Evolutionary conservation across 306 rosid species (phyloP), one percentile per base, ranked within the genome.

Genomic region (Cercis canadensis): DNA sequence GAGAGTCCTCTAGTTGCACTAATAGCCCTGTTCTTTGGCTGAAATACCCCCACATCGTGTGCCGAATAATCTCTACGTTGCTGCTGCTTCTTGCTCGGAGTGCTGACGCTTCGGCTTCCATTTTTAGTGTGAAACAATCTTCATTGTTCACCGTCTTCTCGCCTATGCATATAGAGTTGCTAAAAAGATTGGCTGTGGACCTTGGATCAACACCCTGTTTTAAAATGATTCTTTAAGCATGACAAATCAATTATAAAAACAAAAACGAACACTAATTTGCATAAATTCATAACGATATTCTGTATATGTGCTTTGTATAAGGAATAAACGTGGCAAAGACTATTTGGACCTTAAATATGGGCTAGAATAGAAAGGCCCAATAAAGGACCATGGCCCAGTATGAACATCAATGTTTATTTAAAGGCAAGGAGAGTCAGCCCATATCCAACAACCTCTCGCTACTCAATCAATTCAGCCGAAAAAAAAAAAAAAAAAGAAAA

Each of bases 121-220:
- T 69, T 58, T 81, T 87, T n/a, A 93, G 76, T 14, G 82, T 75
- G 88, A 93, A 93, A 45, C 98, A 93, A 15, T 81, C 97, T 78
- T 93, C 93, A 17, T 75, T 77, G 77, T 88, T 78, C 70, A 87
- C 75, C 41, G 92, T 75, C 65, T 90, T 93, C 83, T 93, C 98
- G 5, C 98, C 98, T 11, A 81, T 73, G 84, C 98, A 93, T 45
- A 75, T 72, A 0, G 96, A 85, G 57, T 78, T 82, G 55, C 78
- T 62, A 81, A 93, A 93, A 8, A 93, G 76, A 65, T 83, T 78
- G 10, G 97, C 97, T 3, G 96, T 90, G 21, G 97, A 85, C 76
- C 83, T 87, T 47, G 98, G 98, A 87, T 90, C 98, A 54, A 90
- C 87, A 55, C 97, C 98, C 96, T 92, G 93, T 72, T 50, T 15